phyloP scores from a whole-genome alignment of 306 rosid species.

The Prinsepia uniflora region DNA sequence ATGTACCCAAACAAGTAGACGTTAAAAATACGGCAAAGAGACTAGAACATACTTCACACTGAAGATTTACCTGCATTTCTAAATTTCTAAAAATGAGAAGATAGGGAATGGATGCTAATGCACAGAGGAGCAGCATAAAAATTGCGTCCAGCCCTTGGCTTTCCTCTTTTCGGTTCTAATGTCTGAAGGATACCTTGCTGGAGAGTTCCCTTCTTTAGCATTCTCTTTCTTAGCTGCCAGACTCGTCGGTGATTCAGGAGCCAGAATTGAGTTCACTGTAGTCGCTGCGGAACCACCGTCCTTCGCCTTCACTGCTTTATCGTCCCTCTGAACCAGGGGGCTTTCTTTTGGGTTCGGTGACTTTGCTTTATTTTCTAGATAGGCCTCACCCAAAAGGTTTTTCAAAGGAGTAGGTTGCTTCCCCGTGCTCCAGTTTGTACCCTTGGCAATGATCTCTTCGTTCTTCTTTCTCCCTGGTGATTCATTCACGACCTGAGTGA shows the following conservation, averaged over 20 bases:
- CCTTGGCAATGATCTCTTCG: conserved; percentile 79
- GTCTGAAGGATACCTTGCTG: conserved; percentile 68
- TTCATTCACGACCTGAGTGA: conserved; percentile 51
- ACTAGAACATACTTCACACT: not conserved
- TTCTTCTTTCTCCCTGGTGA: conserved; percentile 68
- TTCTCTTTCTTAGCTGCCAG: conserved; percentile 36
- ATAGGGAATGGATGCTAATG: conserved; percentile 30
- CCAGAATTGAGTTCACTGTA: conserved; percentile 51
- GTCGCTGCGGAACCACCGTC: conserved; percentile 32
- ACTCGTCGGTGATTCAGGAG: conserved; percentile 44
- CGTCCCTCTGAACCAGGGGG: conserved; percentile 30
- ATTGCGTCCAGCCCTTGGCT: conserved; percentile 72
- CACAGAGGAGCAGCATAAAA: conserved; percentile 75
- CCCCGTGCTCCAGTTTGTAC: conserved; percentile 69
- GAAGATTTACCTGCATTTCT: not conserved
- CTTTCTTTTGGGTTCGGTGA: conserved; percentile 45
- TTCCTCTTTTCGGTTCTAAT: conserved; percentile 70
- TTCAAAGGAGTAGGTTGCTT: conserved; percentile 79
- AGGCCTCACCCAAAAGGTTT: conserved; percentile 77
- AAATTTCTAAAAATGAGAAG: not conserved
- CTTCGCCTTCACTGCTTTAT: conserved; percentile 19
- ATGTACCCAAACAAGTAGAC: not conserved
- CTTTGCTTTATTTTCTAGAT: conserved; percentile 45
- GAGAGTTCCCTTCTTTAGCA: conserved; percentile 81
- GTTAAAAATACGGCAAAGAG: not conserved